These are phyloP conservation scores for Exobasidium cylindrosporum DNA, from an alignment of 1,284 basidiomycete genomes.

Conservation along the genomic window DNA sequence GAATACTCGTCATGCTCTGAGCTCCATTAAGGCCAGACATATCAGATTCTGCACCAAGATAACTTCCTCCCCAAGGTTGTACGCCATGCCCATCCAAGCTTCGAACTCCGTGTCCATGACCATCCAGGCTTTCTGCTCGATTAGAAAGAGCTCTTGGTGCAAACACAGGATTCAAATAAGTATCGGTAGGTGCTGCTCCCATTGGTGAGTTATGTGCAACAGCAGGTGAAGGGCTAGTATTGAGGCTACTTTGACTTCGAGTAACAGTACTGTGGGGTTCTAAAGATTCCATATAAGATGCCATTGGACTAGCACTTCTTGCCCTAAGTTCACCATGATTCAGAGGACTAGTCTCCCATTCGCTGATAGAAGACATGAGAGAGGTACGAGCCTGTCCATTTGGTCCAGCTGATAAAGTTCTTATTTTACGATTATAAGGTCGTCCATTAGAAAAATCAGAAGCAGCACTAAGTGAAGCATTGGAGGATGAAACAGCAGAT, in stretches of 20 bases:
- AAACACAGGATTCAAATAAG: conserved; percentile 5
- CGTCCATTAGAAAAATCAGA: conserved; percentile 2
- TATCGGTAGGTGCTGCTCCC: conserved; percentile 42
- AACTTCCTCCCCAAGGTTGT: conserved; percentile 6
- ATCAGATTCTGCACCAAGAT: conserved; percentile 5
- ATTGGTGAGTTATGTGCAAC: conserved; percentile 44
- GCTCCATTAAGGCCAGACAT: neutral
- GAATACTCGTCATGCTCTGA: conserved; percentile 14
- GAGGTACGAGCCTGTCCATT: conserved; percentile 22
- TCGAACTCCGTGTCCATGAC: neutral
- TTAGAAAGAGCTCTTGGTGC: neutral
- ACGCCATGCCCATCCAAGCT: conserved; percentile 10
- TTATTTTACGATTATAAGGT: conserved; percentile 28
- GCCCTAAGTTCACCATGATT: neutral
- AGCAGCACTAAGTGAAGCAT: conserved; percentile 22
- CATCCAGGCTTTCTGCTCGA: neutral
- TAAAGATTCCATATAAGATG: neutral
- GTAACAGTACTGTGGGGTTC: neutral
- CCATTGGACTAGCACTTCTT: neutral
- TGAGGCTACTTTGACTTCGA: conserved; percentile 13
- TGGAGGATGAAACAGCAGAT: conserved; percentile 11
- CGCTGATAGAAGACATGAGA: conserved; percentile 47
- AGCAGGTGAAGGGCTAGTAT: conserved; percentile 22
- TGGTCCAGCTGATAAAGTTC: conserved; percentile 30
- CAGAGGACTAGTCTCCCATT: conserved; percentile 32